Conservation (phyloP, 495 filamentous ascomycete genomes). For the Penicillium mononematosum region DNA sequence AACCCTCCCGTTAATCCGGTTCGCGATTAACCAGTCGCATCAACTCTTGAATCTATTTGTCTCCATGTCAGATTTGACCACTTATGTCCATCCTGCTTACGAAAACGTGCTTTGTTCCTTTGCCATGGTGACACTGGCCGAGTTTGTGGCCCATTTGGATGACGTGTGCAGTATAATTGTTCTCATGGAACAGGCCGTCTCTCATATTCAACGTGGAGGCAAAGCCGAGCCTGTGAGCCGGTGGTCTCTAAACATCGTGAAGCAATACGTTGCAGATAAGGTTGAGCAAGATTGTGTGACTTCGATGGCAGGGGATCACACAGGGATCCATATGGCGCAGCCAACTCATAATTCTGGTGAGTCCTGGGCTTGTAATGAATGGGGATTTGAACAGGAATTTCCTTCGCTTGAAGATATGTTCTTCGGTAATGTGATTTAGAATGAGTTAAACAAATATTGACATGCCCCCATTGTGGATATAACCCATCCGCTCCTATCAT, state of each 20-base stretch:
- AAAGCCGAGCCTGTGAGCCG: conserved; percentile 23
- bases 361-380: conserved; percentile 11
- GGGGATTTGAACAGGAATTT: conserved; percentile 19
- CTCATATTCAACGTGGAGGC: conserved; percentile 22
- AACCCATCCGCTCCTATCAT: neutral
- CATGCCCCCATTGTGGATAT: neutral
- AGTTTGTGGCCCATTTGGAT: conserved; percentile 1
- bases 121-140: neutral
- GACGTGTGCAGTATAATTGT: conserved; percentile 5
- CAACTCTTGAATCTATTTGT: neutral
- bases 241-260: conserved; percentile 22
- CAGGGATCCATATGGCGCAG: neutral
- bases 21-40: neutral
- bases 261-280: conserved; percentile 14
- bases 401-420: conserved; percentile 23
- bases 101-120: neutral
- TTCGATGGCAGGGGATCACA: neutral
- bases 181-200: conserved; percentile 14
- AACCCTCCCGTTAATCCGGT: neutral
- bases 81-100: neutral
- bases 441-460: neutral
- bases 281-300: neutral
- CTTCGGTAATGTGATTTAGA: conserved; percentile 10
- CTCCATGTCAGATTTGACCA: neutral
- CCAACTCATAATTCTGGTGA: neutral